A percentile compares a stretch with the other conserved stretches of the same genome.
These are phyloP conservation scores for Arxiozyma telluris DNA, from an alignment of 1,139 yeast genomes.

Conservation along the genomic window DNA sequence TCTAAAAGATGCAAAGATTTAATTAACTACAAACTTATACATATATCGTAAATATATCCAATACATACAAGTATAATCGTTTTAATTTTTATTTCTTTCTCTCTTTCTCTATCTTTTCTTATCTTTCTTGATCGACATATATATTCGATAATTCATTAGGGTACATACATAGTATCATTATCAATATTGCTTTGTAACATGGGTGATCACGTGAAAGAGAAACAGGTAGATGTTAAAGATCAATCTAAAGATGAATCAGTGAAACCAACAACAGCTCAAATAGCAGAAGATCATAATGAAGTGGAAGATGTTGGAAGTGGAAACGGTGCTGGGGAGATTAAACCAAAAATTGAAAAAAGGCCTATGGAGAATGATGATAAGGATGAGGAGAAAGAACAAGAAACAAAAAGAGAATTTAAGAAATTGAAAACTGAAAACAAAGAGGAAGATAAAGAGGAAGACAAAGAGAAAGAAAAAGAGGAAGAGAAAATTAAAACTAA, in stretches of 20 bases:
- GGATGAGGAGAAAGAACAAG: conserved; percentile 5
- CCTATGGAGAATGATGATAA: conserved; percentile 5
- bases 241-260: too few species aligned
- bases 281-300: not conserved
- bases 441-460: conserved; percentile 6
- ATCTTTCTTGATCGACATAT: not conserved
- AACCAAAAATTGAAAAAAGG: conserved; percentile 3
- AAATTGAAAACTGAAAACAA: not conserved
- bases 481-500: conserved; percentile 8
- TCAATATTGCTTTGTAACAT: not conserved
- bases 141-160: not conserved
- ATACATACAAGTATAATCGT: not conserved
- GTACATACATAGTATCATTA: too few species aligned
- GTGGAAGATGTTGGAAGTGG: conserved; percentile 1
- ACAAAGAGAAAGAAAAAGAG: not conserved
- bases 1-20: not conserved
- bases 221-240: not conserved
- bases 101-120: not conserved
- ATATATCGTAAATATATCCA: not conserved
- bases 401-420: not conserved
- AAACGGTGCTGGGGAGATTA: conserved; percentile 4
- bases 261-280: not conserved
- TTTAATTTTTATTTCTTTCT: too few species aligned
- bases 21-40: not conserved
- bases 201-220: not conserved